Conservation (phyloP, 2,329 filamentous ascomycete species). For the Orbilia oligospora region DNA sequence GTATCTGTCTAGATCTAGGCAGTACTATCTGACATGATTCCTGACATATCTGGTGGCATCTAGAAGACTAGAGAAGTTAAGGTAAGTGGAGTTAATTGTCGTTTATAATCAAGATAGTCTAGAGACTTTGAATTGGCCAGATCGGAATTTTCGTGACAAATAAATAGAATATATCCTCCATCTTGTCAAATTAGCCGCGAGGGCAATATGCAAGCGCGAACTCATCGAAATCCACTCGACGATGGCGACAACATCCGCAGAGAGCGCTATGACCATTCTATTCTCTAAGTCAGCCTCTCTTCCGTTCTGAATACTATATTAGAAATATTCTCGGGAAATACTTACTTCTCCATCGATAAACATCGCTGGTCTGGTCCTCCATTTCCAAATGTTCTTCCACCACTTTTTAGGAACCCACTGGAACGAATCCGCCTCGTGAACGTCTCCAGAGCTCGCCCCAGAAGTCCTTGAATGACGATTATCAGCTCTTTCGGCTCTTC, state of each 20-base stretch:
- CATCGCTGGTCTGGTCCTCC: slow-evolving; percentile 13
- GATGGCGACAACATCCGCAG: slow-evolving; percentile 6
- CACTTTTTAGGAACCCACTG: slow-evolving; percentile 27
- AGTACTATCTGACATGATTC: too few relatives aligned
- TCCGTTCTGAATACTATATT: background rate
- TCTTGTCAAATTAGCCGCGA: background rate
- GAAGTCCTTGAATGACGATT: background rate
- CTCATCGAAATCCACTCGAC: background rate
- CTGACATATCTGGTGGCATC: too few relatives aligned
- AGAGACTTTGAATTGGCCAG: too few relatives aligned
- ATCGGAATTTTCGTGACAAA: background rate
- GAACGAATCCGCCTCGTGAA: slow-evolving; percentile 9
- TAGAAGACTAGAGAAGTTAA: too few relatives aligned
- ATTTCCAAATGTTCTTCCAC: slow-evolving; percentile 10
- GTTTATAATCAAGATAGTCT: too few relatives aligned
- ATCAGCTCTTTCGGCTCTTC: background rate
- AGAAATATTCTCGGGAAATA: background rate
- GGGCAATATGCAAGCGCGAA: background rate
- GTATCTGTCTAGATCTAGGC: too few relatives aligned
- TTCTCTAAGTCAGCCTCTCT: background rate
- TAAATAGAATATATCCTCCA: too few relatives aligned
- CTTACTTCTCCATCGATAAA: slow-evolving; percentile 20
- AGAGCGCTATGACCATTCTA: slow-evolving; percentile 5
- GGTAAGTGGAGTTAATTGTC: too few relatives aligned
- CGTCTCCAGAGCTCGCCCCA: background rate